phyloP scores from a whole-genome alignment of 805 yeast genomes.

The Brettanomyces bruxellensis region DNA sequence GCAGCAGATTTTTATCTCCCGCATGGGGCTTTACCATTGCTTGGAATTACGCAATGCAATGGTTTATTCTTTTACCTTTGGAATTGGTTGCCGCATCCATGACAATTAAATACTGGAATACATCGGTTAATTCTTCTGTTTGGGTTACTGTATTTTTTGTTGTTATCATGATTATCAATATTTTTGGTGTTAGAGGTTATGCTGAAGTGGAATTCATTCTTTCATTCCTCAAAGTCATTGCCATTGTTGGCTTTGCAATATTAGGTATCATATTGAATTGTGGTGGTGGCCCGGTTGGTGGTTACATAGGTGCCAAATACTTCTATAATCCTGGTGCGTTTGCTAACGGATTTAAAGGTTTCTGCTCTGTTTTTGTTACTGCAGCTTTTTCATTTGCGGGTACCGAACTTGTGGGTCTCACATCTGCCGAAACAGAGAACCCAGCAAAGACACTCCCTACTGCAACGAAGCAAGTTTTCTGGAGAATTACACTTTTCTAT shows the following conservation, averaged over 20 bases:
- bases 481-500: slow-evolving; percentile 49
- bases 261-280: slow-evolving; percentile 41
- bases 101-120: slow-evolving; percentile 38
- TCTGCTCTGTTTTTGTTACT: slow-evolving; percentile 50
- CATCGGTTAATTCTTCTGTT: slow-evolving; percentile 35
- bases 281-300: slow-evolving; percentile 56
- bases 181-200: slow-evolving; percentile 53
- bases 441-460: slow-evolving; percentile 49
- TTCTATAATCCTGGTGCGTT: slow-evolving; percentile 54
- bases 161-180: slow-evolving; percentile 37
- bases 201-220: slow-evolving; percentile 57
- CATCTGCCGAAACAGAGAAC: slow-evolving; percentile 53
- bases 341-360: slow-evolving; percentile 42
- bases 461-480: slow-evolving; percentile 53
- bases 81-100: slow-evolving; percentile 46
- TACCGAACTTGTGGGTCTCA: slow-evolving; percentile 51
- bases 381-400: slow-evolving; percentile 57
- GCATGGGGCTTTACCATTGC: slow-evolving; percentile 53
- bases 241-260: slow-evolving; percentile 47
- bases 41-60: slow-evolving; percentile 42
- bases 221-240: slow-evolving; percentile 41
- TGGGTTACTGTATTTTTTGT: slow-evolving; percentile 45
- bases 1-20: slow-evolving; percentile 46
- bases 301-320: slow-evolving; percentile 46
- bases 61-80: slow-evolving; percentile 41